Percentiles rank a stretch among this genome's conserved stretches.
Evolutionary conservation across 129 eudicot genomes (phyloP).

Genomic region (Tagetes erecta): DNA sequence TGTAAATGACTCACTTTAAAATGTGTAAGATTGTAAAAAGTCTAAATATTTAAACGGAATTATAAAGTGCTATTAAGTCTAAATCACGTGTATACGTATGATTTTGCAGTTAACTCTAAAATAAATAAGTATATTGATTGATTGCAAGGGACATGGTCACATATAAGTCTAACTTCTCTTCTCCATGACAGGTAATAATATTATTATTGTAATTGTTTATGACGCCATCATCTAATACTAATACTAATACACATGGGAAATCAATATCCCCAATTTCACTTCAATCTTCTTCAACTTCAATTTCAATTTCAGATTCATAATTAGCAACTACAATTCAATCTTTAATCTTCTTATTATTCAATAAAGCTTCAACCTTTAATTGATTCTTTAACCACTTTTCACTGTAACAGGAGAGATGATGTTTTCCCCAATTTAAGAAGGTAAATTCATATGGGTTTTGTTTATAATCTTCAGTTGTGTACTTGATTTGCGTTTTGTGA

Average conservation of each 20-base stretch:
- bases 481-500: slow-evolving; percentile 12
- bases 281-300: background rate
- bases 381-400: slow-evolving; percentile 30
- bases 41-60: no score
- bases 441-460: slow-evolving; percentile 26
- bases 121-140: background rate
- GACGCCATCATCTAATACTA: slow-evolving; percentile 19
- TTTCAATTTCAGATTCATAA: slow-evolving; percentile 21
- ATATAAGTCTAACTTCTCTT: background rate
- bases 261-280: slow-evolving; percentile 1
- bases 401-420: slow-evolving; percentile 14
- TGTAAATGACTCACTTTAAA: no score
- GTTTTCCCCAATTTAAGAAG: slow-evolving; percentile 31
- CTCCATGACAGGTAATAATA: slow-evolving; percentile 15
- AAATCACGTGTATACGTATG: no score
- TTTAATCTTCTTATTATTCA: slow-evolving; percentile 6
- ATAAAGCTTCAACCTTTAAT: slow-evolving; percentile 25
- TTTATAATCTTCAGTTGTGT: slow-evolving; percentile 10
- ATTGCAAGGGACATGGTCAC: background rate
- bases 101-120: no score
- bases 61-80: no score
- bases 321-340: background rate
- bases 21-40: no score
- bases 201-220: slow-evolving; percentile 19
- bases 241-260: slow-evolving; percentile 29